A percentile compares a stretch with the other conserved stretches of the same genome.
phyloP scores from a whole-genome alignment of 257 asterid genomes.

The Plectranthus barbatus region DNA sequence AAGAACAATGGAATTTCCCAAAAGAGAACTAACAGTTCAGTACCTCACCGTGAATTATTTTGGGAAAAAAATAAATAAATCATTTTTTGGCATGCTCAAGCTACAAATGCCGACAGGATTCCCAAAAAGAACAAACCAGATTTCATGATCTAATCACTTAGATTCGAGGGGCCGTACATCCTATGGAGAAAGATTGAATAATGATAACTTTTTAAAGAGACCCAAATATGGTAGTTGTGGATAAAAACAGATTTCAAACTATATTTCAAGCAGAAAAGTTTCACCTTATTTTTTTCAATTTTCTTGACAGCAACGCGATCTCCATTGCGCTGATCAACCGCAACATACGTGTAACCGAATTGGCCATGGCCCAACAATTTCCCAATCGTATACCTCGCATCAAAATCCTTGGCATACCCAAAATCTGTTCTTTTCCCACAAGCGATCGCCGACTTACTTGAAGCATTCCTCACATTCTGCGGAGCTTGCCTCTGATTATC shows the following conservation, averaged over 20 bases:
- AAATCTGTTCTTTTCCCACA: slow-evolving; percentile 19
- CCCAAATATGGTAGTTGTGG: not conserved
- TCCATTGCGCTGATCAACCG: slow-evolving; percentile 13
- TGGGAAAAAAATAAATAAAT: too few relatives aligned
- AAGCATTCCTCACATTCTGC: not conserved
- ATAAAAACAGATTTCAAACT: not conserved
- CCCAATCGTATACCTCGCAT: slow-evolving; percentile 14
- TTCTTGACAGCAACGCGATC: slow-evolving; percentile 20
- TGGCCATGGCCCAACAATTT: slow-evolving; percentile 24
- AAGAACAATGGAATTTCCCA: not conserved
- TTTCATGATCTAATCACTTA: not conserved
- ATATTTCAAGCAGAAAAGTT: not conserved
- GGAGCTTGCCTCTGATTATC: slow-evolving; percentile 1
- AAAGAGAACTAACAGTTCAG: not conserved
- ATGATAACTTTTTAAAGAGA: too few relatives aligned
- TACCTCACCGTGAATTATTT: too few relatives aligned
- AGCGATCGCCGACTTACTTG: not conserved
- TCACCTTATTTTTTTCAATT: slow-evolving; percentile 15
- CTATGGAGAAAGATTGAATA: not conserved
- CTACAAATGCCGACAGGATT: not conserved
- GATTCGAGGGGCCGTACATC: not conserved
- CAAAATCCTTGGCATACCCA: slow-evolving; percentile 12
- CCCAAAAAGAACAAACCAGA: not conserved
- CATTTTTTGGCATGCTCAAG: not conserved
- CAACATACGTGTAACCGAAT: too few relatives aligned